phyloP scores from a whole-genome alignment of 176 grass and related monocot species.

The Hyparrhenia diplandra region DNA sequence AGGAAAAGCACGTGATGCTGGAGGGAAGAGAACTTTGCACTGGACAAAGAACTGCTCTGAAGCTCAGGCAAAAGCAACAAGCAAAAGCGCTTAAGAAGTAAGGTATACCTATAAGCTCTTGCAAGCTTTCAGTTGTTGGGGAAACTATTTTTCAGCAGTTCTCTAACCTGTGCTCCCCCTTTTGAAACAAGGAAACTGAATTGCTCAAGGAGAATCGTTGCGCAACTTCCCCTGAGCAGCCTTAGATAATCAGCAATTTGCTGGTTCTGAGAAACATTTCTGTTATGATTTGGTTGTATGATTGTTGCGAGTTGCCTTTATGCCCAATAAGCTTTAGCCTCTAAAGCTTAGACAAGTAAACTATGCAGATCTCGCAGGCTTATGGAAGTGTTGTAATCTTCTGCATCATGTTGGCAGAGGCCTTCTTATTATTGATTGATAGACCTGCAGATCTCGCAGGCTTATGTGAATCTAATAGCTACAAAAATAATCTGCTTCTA shows the following conservation, averaged over 20 bases:
- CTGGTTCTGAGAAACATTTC: background rate
- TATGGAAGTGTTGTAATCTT: slow-evolving; percentile 16
- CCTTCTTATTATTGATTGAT: background rate
- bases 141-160: background rate
- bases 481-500: slow-evolving; percentile 2
- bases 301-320: background rate
- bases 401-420: background rate
- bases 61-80: slow-evolving; percentile 74
- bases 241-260: slow-evolving; percentile 58
- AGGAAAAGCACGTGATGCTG: slow-evolving; percentile 75
- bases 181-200: slow-evolving; percentile 89
- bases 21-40: slow-evolving; percentile 77
- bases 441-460: background rate
- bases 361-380: background rate
- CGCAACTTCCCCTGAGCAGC: slow-evolving; percentile 69
- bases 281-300: slow-evolving; percentile 21
- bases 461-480: background rate
- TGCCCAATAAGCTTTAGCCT: slow-evolving; percentile 52
- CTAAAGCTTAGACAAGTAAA: slow-evolving; percentile 32
- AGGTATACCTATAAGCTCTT: slow-evolving; percentile 26
- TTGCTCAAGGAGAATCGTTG: slow-evolving; percentile 82
- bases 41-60: slow-evolving; percentile 63
- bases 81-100: slow-evolving; percentile 78
- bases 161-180: background rate
- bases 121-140: background rate